Percentiles rank a stretch among this genome's conserved stretches.
These are phyloP conservation scores for Globisporangium alternatum DNA, from an alignment of 352 stramenopile species.

Conservation along the genomic window DNA sequence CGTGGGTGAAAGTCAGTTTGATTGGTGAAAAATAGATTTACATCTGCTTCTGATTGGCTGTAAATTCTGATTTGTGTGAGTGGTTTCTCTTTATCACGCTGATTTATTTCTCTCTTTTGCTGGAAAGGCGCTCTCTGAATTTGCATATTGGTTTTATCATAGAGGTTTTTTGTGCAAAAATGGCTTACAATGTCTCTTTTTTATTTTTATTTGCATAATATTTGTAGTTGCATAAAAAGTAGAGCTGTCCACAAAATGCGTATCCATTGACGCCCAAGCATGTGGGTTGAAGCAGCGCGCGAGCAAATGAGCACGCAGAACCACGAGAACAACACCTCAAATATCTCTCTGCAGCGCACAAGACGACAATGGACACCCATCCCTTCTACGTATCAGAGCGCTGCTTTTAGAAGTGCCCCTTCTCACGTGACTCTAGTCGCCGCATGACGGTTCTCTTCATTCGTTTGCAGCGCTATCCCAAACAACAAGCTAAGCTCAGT, in stretches of 20 bases:
- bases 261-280: background rate
- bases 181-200: no score
- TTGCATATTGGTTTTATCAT: background rate
- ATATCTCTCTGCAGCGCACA: no score
- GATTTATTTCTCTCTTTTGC: conserved; percentile 1
- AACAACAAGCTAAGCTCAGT: background rate
- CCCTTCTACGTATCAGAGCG: no score
- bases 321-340: background rate
- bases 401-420: no score
- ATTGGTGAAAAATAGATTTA: background rate
- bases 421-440: no score
- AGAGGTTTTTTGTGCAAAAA: background rate
- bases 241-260: background rate
- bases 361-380: background rate
- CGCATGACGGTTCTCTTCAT: no score
- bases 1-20: background rate
- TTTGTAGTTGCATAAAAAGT: background rate
- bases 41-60: background rate
- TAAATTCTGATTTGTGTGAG: background rate
- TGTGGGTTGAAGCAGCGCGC: background rate
- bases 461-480: no score
- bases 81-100: conserved; percentile 2
- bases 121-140: background rate
- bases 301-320: no score
- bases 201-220: background rate